These are phyloP conservation scores for Coemansia sp. DNA, from an alignment of 192 early-diverging fungal species.

Conservation along the genomic window DNA sequence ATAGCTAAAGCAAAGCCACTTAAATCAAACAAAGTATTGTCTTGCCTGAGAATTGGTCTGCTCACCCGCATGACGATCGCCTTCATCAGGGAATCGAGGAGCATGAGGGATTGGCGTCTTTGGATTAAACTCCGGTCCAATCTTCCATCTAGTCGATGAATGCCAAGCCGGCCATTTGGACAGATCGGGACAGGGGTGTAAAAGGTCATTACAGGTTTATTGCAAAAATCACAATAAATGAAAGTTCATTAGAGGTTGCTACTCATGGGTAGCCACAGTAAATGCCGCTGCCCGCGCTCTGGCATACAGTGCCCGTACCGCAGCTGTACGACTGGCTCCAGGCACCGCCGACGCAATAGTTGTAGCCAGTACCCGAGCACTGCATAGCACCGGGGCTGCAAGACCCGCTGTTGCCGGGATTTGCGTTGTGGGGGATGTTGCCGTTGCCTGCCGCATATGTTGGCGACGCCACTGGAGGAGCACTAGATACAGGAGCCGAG, in stretches of 20 bases:
- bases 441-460: neutral
- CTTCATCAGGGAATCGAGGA: neutral
- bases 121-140: neutral
- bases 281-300: constrained; percentile 9
- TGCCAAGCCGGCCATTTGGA: neutral
- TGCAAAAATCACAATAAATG: neutral
- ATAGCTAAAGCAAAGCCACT: neutral
- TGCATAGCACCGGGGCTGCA: constrained; percentile 17
- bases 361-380: constrained; percentile 11
- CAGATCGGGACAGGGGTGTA: neutral
- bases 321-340: constrained; percentile 15
- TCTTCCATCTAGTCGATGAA: neutral
- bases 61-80: constrained; percentile 1
- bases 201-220: neutral
- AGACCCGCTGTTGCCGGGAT: neutral
- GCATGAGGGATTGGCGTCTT: neutral
- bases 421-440: neutral
- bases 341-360: constrained; percentile 5
- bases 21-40: neutral
- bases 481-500: constrained; percentile 2
- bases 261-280: constrained; percentile 11
- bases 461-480: constrained; percentile 1
- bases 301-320: constrained; percentile 9
- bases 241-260: neutral
- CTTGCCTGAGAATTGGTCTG: neutral